A percentile compares a stretch with the other conserved stretches of the same genome.
phyloP scores from a whole-genome alignment of 805 yeast species.

The Sugiyamaella mastotermitis region DNA sequence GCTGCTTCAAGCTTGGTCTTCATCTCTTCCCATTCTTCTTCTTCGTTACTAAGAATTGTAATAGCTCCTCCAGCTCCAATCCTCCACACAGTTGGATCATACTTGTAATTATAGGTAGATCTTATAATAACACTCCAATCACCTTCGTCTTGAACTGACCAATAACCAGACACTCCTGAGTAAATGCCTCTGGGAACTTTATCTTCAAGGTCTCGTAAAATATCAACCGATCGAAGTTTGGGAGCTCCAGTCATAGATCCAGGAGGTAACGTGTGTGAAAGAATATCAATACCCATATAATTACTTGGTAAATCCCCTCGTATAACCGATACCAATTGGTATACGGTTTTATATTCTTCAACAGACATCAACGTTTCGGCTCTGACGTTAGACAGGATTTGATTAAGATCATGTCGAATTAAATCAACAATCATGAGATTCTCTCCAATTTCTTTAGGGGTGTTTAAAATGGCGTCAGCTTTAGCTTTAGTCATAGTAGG shows the following conservation, averaged over 20 bases:
- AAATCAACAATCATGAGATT: conserved; percentile 95
- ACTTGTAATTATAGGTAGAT: conserved; percentile 61
- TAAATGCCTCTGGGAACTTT: conserved; percentile 67
- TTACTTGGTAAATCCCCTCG: conserved; percentile 46
- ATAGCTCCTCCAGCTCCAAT: conserved; percentile 99
- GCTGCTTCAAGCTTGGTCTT: conserved; percentile 72
- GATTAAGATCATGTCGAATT: conserved; percentile 83
- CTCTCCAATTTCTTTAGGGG: conserved; percentile 93
- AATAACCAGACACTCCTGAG: conserved; percentile 93
- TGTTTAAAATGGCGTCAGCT: conserved; percentile 61
- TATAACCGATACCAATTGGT: conserved; percentile 85
- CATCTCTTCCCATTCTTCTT: conserved; percentile 93
- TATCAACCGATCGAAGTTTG: conserved; percentile 82
- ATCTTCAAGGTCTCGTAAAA: conserved; percentile 56
- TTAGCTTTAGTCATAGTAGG: conserved; percentile 45
- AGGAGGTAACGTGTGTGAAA: conserved; percentile 81
- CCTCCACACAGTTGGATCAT: conserved; percentile 57
- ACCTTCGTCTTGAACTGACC: conserved; percentile 80
- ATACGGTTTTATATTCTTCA: conserved; percentile 89
- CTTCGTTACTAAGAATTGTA: conserved; percentile 76
- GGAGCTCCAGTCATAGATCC: conserved; percentile 99
- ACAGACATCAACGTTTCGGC: conserved; percentile 82
- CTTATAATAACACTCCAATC: conserved; percentile 97
- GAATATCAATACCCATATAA: conserved; percentile 73
- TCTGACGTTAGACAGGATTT: conserved; percentile 55